These are phyloP conservation scores for Arthromyces matolae DNA, from an alignment of 768 basidiomycete genomes.

Conservation along the genomic window DNA sequence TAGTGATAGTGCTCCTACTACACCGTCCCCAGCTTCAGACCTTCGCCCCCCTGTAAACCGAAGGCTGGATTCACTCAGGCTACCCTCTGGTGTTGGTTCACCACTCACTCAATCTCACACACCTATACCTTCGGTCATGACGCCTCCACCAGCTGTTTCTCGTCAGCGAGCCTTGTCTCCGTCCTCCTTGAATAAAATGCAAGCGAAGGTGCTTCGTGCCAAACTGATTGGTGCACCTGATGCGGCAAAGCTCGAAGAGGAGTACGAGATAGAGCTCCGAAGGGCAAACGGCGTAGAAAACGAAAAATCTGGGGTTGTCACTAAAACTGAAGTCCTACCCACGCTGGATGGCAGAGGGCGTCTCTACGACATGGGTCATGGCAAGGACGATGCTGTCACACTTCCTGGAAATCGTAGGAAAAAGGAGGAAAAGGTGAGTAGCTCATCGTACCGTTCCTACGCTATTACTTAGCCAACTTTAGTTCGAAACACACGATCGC, in stretches of 20 bases:
- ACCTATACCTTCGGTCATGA: slow-evolving; percentile 89
- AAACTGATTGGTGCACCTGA: slow-evolving; percentile 81
- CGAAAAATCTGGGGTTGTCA: slow-evolving; percentile 42
- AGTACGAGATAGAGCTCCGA: slow-evolving; percentile 74
- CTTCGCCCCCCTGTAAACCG: slow-evolving; percentile 39
- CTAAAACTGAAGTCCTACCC: slow-evolving; percentile 79
- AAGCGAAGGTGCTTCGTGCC: slow-evolving; percentile 89
- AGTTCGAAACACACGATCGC: slow-evolving; percentile 87
- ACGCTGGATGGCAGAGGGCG: slow-evolving; percentile 81
- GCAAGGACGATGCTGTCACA: slow-evolving; percentile 50
- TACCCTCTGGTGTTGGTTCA: slow-evolving; percentile 57
- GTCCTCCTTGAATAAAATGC: slow-evolving; percentile 84
- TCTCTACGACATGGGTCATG: slow-evolving; percentile 87
- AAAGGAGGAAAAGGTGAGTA: slow-evolving; percentile 66
- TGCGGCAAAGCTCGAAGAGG: slow-evolving; percentile 71
- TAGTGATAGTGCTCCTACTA: slow-evolving; percentile 51
- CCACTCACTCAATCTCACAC: slow-evolving; percentile 65
- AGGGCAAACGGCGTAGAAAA: slow-evolving; percentile 43
- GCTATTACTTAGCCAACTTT: background rate
- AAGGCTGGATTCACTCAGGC: slow-evolving; percentile 58
- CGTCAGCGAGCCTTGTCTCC: slow-evolving; percentile 55
- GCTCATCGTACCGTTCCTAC: background rate
- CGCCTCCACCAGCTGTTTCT: slow-evolving; percentile 48
- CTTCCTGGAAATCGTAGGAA: slow-evolving; percentile 74
- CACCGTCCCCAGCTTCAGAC: slow-evolving; percentile 52